Evolutionary conservation across 2,329 filamentous ascomycete genomes (phyloP).

Genomic region (Lachnellula arida): DNA sequence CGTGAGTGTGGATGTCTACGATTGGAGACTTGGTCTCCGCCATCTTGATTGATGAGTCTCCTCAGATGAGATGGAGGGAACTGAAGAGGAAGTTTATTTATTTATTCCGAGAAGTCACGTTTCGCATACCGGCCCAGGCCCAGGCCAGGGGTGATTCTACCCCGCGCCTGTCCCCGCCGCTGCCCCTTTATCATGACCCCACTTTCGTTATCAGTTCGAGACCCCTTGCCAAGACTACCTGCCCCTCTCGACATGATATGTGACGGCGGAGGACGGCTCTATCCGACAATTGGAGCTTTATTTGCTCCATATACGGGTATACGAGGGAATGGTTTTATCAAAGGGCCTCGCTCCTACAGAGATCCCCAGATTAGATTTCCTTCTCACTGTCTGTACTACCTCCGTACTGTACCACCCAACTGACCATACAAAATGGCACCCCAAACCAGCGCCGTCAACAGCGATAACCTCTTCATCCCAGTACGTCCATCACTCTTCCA

Average conservation of each 20-base stretch:
- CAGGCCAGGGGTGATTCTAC: neutral
- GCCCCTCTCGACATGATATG: neutral
- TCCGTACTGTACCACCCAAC: neutral
- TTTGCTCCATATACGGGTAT: neutral
- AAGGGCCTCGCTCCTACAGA: neutral
- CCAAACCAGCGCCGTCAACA: conserved; percentile 37
- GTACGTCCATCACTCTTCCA: conserved; percentile 34
- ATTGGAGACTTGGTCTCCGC: conserved; percentile 37
- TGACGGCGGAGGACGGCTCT: conserved; percentile 4
- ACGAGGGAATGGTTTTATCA: neutral
- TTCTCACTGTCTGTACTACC: neutral
- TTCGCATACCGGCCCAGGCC: neutral
- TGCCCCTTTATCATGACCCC: conserved; percentile 1
- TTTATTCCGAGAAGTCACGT: neutral
- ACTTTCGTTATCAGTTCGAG: neutral
- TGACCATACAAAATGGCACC: conserved; percentile 20
- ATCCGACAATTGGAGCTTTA: neutral
- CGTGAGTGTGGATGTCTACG: conserved; percentile 66
- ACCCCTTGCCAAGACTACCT: neutral
- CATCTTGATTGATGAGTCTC: conserved; percentile 8
- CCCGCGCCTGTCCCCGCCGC: neutral
- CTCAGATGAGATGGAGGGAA: neutral
- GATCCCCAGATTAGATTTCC: neutral
- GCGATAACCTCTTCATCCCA: conserved; percentile 51
- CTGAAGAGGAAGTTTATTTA: neutral